Evolutionary conservation across 306 rosid species (phyloP).

Genomic region (Casuarina equisetifolia): DNA sequence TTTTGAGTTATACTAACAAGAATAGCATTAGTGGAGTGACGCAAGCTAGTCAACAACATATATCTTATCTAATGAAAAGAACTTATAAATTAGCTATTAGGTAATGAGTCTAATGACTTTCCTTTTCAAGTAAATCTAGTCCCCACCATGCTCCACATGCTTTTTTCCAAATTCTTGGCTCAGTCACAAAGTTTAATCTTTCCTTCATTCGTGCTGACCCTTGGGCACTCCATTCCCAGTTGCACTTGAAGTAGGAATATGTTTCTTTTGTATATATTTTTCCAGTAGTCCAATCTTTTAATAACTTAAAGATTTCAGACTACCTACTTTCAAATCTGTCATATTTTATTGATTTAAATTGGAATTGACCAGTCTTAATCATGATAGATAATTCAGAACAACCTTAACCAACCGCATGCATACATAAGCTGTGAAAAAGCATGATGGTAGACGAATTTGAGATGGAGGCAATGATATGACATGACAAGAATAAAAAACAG

Average conservation of each 20-base stretch:
- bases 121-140: slow-evolving; percentile 1
- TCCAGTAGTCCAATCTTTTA: too few species aligned
- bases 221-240: too few species aligned
- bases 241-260: too few species aligned
- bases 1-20: not conserved
- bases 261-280: too few species aligned
- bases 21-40: slow-evolving; percentile 20
- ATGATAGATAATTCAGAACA: too few species aligned
- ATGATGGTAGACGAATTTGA: too few species aligned
- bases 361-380: not conserved
- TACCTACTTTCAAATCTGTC: not conserved
- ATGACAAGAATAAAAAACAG: too few species aligned
- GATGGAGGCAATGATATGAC: too few species aligned
- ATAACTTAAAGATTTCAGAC: not conserved
- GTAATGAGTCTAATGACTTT: slow-evolving; percentile 5
- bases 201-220: too few species aligned
- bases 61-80: not conserved
- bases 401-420: not conserved
- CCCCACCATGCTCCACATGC: not conserved
- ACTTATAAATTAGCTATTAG: slow-evolving; percentile 8
- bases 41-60: slow-evolving; percentile 9
- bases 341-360: not conserved
- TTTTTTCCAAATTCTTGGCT: not conserved
- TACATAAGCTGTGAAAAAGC: not conserved
- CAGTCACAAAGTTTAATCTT: slow-evolving; percentile 17